Percentiles rank a stretch among this genome's conserved stretches.
These are phyloP conservation scores for Stemphylium vesicarium DNA, from an alignment of 2,329 filamentous ascomycete species.

Conservation along the genomic window DNA sequence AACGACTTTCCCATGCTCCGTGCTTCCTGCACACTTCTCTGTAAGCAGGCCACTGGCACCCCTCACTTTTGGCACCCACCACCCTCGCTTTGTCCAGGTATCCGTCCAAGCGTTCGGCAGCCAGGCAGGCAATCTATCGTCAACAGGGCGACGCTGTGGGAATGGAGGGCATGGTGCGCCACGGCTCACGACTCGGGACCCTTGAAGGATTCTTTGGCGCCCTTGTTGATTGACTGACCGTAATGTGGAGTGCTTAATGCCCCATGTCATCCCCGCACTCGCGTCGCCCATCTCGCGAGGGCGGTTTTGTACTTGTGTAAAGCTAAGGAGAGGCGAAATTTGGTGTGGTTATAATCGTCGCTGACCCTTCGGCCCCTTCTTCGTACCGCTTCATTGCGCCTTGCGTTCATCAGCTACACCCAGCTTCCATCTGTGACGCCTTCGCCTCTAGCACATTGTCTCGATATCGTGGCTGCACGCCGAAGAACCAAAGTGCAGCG, in stretches of 20 bases:
- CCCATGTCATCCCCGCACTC: slow-evolving; percentile 45
- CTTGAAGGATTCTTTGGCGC: slow-evolving; percentile 34
- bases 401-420: slow-evolving; percentile 4
- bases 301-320: slow-evolving; percentile 23
- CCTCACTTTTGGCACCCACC: slow-evolving; percentile 12
- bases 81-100: background rate
- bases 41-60: slow-evolving; percentile 29
- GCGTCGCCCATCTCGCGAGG: slow-evolving; percentile 40
- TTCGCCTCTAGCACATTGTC: slow-evolving; percentile 13
- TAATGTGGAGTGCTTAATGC: slow-evolving; percentile 40
- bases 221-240: slow-evolving; percentile 35
- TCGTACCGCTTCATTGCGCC: background rate
- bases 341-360: slow-evolving; percentile 31
- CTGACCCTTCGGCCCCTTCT: slow-evolving; percentile 18
- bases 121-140: slow-evolving; percentile 37
- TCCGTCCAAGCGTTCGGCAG: slow-evolving; percentile 12
- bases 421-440: slow-evolving; percentile 8
- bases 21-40: slow-evolving; percentile 37
- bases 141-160: slow-evolving; percentile 26
- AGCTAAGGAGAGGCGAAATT: slow-evolving; percentile 31
- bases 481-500: slow-evolving; percentile 38
- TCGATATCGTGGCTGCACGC: slow-evolving; percentile 38
- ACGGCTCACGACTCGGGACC: slow-evolving; percentile 27
- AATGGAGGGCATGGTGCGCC: slow-evolving; percentile 31
- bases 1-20: slow-evolving; percentile 21